A percentile compares a stretch with the other conserved stretches of the same genome.
phyloP scores from a whole-genome alignment of 768 basidiomycete species.

The Hygrocybe coccinea region DNA sequence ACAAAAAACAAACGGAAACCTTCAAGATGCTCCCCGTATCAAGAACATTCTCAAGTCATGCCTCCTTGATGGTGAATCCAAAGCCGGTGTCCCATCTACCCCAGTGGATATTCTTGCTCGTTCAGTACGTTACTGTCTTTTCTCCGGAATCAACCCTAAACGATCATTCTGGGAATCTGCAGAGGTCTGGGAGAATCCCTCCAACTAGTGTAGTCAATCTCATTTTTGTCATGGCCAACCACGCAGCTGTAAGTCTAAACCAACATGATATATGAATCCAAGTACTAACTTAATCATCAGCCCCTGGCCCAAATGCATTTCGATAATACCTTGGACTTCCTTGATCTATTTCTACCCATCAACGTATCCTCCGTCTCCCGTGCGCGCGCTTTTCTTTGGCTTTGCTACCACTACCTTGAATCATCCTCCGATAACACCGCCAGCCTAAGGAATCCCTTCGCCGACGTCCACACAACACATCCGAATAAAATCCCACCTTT shows the following conservation, averaged over 20 bases:
- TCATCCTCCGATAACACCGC: slow-evolving; percentile 21
- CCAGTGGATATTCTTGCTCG: slow-evolving; percentile 70
- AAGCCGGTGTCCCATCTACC: slow-evolving; percentile 60
- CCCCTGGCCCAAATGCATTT: slow-evolving; percentile 67
- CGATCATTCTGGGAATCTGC: slow-evolving; percentile 4
- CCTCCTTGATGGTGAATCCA: slow-evolving; percentile 52
- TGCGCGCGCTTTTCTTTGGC: slow-evolving; percentile 77
- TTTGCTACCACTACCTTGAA: slow-evolving; percentile 75
- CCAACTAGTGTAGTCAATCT: slow-evolving; percentile 85
- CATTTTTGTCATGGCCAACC: slow-evolving; percentile 77
- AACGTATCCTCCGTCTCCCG: slow-evolving; percentile 70
- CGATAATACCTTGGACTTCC: slow-evolving; percentile 66
- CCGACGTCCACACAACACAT: slow-evolving; percentile 35
- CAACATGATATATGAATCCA: not conserved
- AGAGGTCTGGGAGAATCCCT: slow-evolving; percentile 61
- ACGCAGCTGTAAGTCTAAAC: slow-evolving; percentile 56
- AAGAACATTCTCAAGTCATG: slow-evolving; percentile 83
- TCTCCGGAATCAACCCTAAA: slow-evolving; percentile 9
- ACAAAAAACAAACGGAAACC: slow-evolving; percentile 82
- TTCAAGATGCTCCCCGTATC: slow-evolving; percentile 87
- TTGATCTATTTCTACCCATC: slow-evolving; percentile 77
- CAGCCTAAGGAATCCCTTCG: slow-evolving; percentile 50
- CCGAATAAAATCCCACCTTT: slow-evolving; percentile 36
- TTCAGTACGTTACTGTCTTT: slow-evolving; percentile 41
- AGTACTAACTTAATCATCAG: slow-evolving; percentile 28